These are phyloP conservation scores for Pseudodiploospora longispora DNA, from an alignment of 2,329 filamentous ascomycete species.

Conservation along the genomic window DNA sequence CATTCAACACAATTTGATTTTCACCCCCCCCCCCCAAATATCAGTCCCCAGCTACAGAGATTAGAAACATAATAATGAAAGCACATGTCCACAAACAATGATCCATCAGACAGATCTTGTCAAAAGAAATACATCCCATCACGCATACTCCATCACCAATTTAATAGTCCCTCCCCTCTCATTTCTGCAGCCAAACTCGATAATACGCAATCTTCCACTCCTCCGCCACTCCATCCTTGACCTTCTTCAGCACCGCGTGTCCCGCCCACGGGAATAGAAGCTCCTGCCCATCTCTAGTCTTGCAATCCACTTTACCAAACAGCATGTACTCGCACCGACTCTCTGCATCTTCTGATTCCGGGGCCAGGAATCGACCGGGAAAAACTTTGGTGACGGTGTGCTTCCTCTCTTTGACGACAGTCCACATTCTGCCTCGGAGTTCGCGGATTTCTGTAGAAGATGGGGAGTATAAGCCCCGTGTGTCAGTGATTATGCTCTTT, in stretches of 20 bases:
- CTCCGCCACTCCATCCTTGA: conserved; percentile 12
- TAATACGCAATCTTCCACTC: conserved; percentile 27
- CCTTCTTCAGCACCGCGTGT: conserved; percentile 21
- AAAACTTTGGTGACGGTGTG: conserved; percentile 36
- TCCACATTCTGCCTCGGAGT: conserved; percentile 37
- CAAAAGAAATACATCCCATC: no score
- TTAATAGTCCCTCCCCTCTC: conserved; percentile 1
- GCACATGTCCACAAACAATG: no score
- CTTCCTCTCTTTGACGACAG: conserved; percentile 28
- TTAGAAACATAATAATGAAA: no score
- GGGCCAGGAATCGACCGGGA: conserved; percentile 24
- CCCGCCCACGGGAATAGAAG: conserved; percentile 22
- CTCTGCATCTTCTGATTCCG: conserved; percentile 9
- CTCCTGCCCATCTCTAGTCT: conserved; percentile 18
- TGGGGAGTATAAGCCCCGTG: no score
- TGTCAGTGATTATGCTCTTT: no score
- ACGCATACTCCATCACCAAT: background rate
- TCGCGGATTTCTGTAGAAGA: conserved; percentile 28
- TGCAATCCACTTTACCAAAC: conserved; percentile 20
- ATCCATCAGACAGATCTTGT: no score
- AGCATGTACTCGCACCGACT: conserved; percentile 25
- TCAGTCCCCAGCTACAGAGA: no score
- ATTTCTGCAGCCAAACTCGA: conserved; percentile 23
- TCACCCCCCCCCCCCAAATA: no score
- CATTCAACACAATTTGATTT: no score